phyloP scores from a whole-genome alignment of 495 filamentous ascomycete genomes.

The Penicillium flavigenum region DNA sequence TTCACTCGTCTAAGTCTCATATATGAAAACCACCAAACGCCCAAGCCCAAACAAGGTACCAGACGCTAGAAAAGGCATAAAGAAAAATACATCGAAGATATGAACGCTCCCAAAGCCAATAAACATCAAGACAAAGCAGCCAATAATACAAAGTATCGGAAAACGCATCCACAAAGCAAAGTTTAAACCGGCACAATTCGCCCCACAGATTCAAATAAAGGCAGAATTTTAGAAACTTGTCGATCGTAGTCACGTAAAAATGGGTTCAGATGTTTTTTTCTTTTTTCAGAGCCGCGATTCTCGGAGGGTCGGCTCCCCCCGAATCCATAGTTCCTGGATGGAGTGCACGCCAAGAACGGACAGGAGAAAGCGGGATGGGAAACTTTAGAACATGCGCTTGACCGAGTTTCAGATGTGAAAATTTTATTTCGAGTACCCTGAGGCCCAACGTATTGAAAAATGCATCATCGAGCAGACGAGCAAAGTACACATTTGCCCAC shows the following conservation, averaged over 20 bases:
- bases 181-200: constrained; percentile 15
- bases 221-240: constrained; percentile 15
- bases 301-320: constrained; percentile 19
- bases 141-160: constrained; percentile 15
- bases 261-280: constrained; percentile 11
- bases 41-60: constrained; percentile 7
- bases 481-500: constrained; percentile 67
- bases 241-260: constrained; percentile 22
- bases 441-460: background rate
- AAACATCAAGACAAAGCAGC: background rate
- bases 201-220: constrained; percentile 6
- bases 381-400: constrained; percentile 8
- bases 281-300: constrained; percentile 12
- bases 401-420: constrained; percentile 4
- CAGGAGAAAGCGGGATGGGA: constrained; percentile 10
- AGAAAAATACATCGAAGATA: constrained; percentile 8
- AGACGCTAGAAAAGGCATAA: constrained; percentile 8
- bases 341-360: constrained; percentile 16
- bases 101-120: constrained; percentile 6
- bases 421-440: constrained; percentile 6
- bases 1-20: background rate
- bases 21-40: constrained; percentile 3
- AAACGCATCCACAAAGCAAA: constrained; percentile 14
- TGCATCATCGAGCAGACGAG: constrained; percentile 16
- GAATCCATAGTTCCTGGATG: constrained; percentile 21